phyloP scores from a whole-genome alignment of 2,329 filamentous ascomycete genomes.

The Aspergillus eucalypticola region DNA sequence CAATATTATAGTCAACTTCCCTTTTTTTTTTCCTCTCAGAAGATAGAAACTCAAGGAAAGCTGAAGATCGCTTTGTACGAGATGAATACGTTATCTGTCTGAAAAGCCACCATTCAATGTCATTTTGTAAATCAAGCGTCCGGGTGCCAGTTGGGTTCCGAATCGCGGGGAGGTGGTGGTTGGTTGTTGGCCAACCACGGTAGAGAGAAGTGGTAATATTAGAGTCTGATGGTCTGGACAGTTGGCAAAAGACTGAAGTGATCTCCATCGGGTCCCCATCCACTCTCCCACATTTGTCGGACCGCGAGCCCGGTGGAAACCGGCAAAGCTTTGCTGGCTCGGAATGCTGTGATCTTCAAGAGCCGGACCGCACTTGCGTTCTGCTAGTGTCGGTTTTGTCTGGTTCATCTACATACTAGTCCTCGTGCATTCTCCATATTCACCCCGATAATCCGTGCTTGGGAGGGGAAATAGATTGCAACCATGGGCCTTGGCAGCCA shows the following conservation, averaged over 20 bases:
- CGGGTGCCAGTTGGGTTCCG: not conserved
- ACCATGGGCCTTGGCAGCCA: not conserved
- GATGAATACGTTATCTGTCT: no score
- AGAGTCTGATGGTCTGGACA: conserved; percentile 1
- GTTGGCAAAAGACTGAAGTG: not conserved
- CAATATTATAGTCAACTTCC: no score
- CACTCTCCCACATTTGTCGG: not conserved
- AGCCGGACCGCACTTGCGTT: conserved; percentile 4
- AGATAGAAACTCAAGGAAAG: no score
- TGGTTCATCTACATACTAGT: conserved; percentile 7
- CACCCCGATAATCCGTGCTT: not conserved
- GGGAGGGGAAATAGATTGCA: not conserved
- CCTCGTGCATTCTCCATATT: not conserved
- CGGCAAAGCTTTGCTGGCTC: conserved; percentile 12
- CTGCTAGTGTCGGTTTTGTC: conserved; percentile 7
- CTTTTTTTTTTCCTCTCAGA: no score
- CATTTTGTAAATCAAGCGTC: not conserved
- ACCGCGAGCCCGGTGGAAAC: not conserved
- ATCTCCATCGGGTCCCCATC: conserved; percentile 3
- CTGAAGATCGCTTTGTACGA: no score
- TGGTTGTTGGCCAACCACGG: not conserved
- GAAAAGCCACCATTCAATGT: not conserved
- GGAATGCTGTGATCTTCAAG: conserved; percentile 11
- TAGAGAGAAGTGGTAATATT: not conserved
- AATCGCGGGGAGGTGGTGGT: conserved; percentile 3